Conservation (phyloP, 23 red algal genomes). For the Gracilaria caudata region DNA sequence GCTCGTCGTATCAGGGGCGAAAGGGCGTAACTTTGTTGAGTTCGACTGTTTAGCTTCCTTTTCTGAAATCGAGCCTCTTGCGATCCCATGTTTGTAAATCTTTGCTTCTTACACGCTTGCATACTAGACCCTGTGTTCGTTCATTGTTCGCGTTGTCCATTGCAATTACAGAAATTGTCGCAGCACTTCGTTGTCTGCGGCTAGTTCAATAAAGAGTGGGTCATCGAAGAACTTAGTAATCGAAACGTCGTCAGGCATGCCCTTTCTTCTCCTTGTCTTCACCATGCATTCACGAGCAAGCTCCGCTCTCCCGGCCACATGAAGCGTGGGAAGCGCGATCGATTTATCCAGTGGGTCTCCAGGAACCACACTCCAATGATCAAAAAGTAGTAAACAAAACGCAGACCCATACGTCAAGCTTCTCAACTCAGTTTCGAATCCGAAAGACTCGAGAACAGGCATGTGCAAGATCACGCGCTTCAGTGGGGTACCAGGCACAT, state of each 20-base stretch:
- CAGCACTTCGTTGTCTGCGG: slow-evolving; percentile 58
- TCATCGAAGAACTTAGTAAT: slow-evolving; percentile 90
- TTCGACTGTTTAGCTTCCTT: slow-evolving; percentile 22
- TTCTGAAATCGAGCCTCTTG: slow-evolving; percentile 42
- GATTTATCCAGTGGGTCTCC: slow-evolving; percentile 88
- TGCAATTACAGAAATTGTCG: slow-evolving; percentile 24
- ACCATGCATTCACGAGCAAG: slow-evolving; percentile 89
- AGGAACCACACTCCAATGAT: slow-evolving; percentile 85
- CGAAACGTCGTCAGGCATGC: slow-evolving; percentile 71
- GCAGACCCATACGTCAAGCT: slow-evolving; percentile 70
- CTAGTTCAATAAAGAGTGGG: slow-evolving; percentile 69
- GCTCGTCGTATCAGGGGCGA: slow-evolving; percentile 97
- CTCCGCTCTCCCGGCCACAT: slow-evolving; percentile 62
- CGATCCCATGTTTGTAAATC: slow-evolving; percentile 40
- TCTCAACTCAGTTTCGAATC: slow-evolving; percentile 88
- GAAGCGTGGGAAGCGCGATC: slow-evolving; percentile 66
- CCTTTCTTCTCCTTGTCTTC: slow-evolving; percentile 92
- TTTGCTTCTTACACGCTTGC: slow-evolving; percentile 33
- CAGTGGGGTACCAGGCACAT: slow-evolving; percentile 72
- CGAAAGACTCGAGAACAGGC: slow-evolving; percentile 88
- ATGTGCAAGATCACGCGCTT: slow-evolving; percentile 62
- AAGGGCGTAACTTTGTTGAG: slow-evolving; percentile 72
- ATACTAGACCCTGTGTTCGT: background rate
- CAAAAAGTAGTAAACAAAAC: slow-evolving; percentile 76
- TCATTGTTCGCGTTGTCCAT: background rate